phyloP scores from a whole-genome alignment of 305 asterid species.

The Fraxinus nigra region DNA sequence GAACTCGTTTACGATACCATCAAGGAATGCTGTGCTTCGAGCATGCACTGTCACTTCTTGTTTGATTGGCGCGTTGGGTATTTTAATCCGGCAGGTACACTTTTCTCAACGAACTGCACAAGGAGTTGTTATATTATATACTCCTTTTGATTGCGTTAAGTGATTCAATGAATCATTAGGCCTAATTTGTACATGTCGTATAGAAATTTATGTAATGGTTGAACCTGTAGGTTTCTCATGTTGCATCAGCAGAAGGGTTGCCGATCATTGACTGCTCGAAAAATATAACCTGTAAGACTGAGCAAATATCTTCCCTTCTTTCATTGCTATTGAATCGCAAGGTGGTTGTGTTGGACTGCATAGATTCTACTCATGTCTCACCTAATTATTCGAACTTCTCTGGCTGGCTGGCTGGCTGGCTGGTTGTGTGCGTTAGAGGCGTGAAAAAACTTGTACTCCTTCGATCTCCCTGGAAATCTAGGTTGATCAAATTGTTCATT shows the following conservation, averaged over 20 bases:
- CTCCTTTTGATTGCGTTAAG: background rate
- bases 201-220: conserved; percentile 19
- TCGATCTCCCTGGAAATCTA: background rate
- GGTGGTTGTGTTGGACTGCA: background rate
- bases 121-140: background rate
- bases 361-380: background rate
- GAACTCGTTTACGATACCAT: conserved; percentile 35
- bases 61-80: conserved; percentile 57
- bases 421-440: background rate
- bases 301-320: background rate
- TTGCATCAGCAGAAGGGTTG: conserved; percentile 66
- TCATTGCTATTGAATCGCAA: background rate
- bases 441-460: background rate
- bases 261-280: conserved; percentile 58
- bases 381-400: background rate
- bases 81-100: conserved; percentile 67
- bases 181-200: background rate
- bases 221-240: conserved; percentile 66
- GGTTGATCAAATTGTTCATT: background rate
- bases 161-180: conserved; percentile 3
- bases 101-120: background rate
- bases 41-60: conserved; percentile 74
- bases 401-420: background rate
- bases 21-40: conserved; percentile 73
- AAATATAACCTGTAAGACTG: conserved; percentile 57